Percentiles rank a stretch among this genome's conserved stretches.
Evolutionary conservation across 1,139 yeast species (phyloP).

Genomic region (Sugiyamaella grinbergsii): DNA sequence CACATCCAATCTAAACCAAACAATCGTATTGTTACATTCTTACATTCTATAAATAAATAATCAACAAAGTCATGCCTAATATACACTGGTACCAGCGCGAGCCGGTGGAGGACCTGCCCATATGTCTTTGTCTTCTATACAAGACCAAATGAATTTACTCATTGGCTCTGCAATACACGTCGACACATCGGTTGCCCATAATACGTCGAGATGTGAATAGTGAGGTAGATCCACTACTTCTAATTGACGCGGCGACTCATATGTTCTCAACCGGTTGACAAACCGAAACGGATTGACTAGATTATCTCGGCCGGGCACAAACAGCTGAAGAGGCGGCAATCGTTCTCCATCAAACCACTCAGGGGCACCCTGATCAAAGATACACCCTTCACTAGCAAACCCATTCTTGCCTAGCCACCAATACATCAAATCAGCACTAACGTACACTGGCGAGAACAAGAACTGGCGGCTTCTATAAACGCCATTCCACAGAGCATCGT

Average conservation of each 20-base stretch:
- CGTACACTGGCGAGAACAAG: slow-evolving; percentile 81
- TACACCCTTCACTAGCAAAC: slow-evolving; percentile 56
- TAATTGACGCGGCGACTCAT: slow-evolving; percentile 49
- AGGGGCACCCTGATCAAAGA: slow-evolving; percentile 49
- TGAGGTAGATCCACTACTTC: slow-evolving; percentile 40
- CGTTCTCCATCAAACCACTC: slow-evolving; percentile 57
- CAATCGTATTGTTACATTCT: not conserved
- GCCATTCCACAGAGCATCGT: slow-evolving; percentile 73
- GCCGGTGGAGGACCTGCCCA: slow-evolving; percentile 16
- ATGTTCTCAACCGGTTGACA: slow-evolving; percentile 50
- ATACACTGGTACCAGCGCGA: not conserved
- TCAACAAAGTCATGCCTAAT: not conserved
- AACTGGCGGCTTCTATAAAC: slow-evolving; percentile 70
- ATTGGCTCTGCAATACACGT: slow-evolving; percentile 52
- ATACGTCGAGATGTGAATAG: slow-evolving; percentile 86
- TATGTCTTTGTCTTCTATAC: slow-evolving; percentile 24
- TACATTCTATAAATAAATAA: slow-evolving; percentile 9
- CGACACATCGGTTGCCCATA: slow-evolving; percentile 84
- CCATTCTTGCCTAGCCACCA: slow-evolving; percentile 79
- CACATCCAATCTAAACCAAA: too few relatives aligned
- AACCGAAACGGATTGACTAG: slow-evolving; percentile 68
- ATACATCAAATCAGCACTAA: slow-evolving; percentile 76
- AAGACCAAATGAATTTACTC: slow-evolving; percentile 37
- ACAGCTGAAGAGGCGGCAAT: slow-evolving; percentile 59
- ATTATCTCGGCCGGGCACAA: slow-evolving; percentile 63